Evolutionary conservation across 1,284 basidiomycete species (phyloP).

Genomic region (Cryptococcus sp.): DNA sequence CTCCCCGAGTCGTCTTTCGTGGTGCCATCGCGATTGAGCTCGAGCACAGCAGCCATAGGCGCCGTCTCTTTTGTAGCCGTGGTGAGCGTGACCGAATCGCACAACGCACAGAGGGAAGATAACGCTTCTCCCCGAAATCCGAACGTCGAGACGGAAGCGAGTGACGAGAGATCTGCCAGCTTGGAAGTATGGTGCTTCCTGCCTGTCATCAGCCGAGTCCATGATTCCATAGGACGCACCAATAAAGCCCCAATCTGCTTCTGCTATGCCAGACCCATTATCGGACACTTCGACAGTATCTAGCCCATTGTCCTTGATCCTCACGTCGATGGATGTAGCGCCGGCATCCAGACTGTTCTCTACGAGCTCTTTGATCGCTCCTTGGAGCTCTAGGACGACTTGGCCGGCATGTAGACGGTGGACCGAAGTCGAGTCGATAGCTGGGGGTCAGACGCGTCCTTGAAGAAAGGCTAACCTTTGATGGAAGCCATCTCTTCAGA

Average conservation of each 20-base stretch:
- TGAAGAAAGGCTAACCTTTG: neutral
- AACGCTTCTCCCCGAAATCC: constrained; percentile 96
- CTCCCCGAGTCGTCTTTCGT: constrained; percentile 53
- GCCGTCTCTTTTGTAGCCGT: constrained; percentile 67
- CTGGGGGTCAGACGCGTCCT: constrained; percentile 19
- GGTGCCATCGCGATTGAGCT: constrained; percentile 62
- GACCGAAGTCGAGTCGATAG: constrained; percentile 70
- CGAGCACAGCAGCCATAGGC: constrained; percentile 71
- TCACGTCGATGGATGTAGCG: constrained; percentile 80
- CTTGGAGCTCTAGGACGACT: constrained; percentile 89
- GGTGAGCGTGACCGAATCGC: constrained; percentile 62
- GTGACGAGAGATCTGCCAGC: constrained; percentile 67
- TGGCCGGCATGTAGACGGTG: constrained; percentile 89
- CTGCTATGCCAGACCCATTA: constrained; percentile 80
- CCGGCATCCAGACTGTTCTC: constrained; percentile 95
- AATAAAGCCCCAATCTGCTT: constrained; percentile 68
- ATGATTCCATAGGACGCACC: constrained; percentile 52
- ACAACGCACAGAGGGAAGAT: constrained; percentile 83
- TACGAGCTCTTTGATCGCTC: constrained; percentile 90
- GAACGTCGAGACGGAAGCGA: constrained; percentile 73
- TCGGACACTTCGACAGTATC: constrained; percentile 85
- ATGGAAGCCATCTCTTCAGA: neutral
- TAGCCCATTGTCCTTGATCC: constrained; percentile 83
- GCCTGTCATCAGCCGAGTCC: constrained; percentile 48
- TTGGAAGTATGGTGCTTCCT: constrained; percentile 95